These are phyloP conservation scores for Aurantiochytrium sp. DNA, from an alignment of 108 stramenopile species.

Conservation along the genomic window DNA sequence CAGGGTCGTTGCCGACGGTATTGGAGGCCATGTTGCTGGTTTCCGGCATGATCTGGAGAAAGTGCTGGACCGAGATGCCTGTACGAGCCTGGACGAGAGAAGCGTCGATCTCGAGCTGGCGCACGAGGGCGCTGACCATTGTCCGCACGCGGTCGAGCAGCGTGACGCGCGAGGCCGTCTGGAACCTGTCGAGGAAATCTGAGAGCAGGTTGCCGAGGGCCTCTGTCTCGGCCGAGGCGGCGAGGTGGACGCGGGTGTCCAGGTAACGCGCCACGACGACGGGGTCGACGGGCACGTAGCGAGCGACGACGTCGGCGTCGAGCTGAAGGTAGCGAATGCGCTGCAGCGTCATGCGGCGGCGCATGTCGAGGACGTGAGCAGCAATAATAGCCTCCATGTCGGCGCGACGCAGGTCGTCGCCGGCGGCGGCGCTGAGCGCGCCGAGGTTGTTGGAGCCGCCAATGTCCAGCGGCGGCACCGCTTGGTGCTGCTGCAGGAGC, in stretches of 20 bases:
- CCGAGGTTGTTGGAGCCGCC: not conserved
- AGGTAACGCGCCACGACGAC: not conserved
- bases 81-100: not conserved
- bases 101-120: not conserved
- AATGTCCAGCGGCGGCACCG: not conserved
- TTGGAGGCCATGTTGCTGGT: not conserved
- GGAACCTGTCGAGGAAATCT: not conserved
- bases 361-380: not conserved
- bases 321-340: not conserved
- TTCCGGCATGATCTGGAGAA: not conserved
- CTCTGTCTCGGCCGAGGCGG: not conserved
- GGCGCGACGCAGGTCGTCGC: not conserved
- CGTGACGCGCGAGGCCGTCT: not conserved
- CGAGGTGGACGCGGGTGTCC: not conserved
- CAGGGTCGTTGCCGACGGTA: not conserved
- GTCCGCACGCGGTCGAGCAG: not conserved
- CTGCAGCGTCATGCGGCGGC: not conserved
- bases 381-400: not conserved
- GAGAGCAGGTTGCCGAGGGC: not conserved
- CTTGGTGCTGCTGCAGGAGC: not conserved
- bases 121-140: not conserved
- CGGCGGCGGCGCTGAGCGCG: not conserved
- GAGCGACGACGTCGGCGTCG: not conserved
- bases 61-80: not conserved
- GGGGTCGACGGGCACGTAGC: not conserved